Evolutionary conservation across 805 yeast genomes (phyloP).

Genomic region (Cyberlindnera mycetangii): DNA sequence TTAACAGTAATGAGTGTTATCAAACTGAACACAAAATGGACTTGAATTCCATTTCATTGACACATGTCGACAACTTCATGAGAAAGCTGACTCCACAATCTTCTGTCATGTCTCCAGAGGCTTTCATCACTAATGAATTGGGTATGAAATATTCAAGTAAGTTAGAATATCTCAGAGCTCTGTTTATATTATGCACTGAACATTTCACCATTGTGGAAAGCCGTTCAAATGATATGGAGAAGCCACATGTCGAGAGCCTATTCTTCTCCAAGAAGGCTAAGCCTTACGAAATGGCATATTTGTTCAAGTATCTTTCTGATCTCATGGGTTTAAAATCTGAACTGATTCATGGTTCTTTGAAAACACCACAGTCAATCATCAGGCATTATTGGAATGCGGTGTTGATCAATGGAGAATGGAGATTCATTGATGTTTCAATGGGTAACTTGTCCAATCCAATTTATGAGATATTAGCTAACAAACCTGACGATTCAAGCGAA

Average conservation of each 20-base stretch:
- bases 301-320: slow-evolving; percentile 70
- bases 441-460: slow-evolving; percentile 59
- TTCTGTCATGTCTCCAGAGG: slow-evolving; percentile 46
- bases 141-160: slow-evolving; percentile 50
- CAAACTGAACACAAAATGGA: slow-evolving; percentile 30
- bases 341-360: slow-evolving; percentile 77
- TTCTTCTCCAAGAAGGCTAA: slow-evolving; percentile 52
- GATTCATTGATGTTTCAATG: slow-evolving; percentile 70
- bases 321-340: slow-evolving; percentile 71
- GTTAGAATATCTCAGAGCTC: slow-evolving; percentile 61
- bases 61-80: slow-evolving; percentile 43
- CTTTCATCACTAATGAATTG: slow-evolving; percentile 51
- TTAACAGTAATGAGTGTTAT: slow-evolving; percentile 47
- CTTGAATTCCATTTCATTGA: slow-evolving; percentile 31
- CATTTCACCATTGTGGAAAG: slow-evolving; percentile 45
- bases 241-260: slow-evolving; percentile 34
- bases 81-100: slow-evolving; percentile 33
- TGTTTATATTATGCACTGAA: slow-evolving; percentile 59
- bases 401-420: slow-evolving; percentile 69
- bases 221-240: slow-evolving; percentile 17
- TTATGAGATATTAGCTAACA: slow-evolving; percentile 37
- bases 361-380: slow-evolving; percentile 66
- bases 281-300: slow-evolving; percentile 70
- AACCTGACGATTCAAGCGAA: slow-evolving; percentile 31
- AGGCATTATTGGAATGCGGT: slow-evolving; percentile 92